Conservation (phyloP, 495 filamentous ascomycete species). For the Annulohypoxylon bovei region DNA sequence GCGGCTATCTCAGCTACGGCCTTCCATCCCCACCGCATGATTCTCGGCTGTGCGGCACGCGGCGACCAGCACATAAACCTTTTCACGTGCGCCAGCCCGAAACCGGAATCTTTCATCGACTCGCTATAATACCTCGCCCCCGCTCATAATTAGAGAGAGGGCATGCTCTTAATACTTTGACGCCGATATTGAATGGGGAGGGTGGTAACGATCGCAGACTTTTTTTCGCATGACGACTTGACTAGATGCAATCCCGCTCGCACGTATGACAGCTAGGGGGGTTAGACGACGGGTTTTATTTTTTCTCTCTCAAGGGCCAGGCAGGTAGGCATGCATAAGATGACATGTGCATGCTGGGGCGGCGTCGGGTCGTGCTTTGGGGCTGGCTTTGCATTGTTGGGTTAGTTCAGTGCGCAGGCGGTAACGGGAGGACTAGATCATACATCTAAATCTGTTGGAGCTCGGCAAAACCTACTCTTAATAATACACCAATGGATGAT, state of each 20-base stretch:
- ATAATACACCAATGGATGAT: neutral
- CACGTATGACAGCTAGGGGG: neutral
- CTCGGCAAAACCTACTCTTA: neutral
- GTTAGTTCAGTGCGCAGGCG: neutral
- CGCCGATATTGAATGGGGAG: neutral
- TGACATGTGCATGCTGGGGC: neutral
- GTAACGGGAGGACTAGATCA: neutral
- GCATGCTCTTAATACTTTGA: neutral
- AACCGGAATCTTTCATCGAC: constrained; percentile 41
- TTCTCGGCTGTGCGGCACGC: constrained; percentile 83
- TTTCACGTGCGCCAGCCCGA: constrained; percentile 66
- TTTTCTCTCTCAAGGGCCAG: neutral
- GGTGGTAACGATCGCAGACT: neutral
- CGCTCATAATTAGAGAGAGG: neutral
- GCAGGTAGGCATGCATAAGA: neutral
- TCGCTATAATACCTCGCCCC: constrained; percentile 14
- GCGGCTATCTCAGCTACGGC: constrained; percentile 86
- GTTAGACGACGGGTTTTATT: neutral
- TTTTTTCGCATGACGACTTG: neutral
- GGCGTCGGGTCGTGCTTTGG: neutral
- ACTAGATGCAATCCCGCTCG: neutral
- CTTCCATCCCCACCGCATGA: constrained; percentile 95
- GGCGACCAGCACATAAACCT: constrained; percentile 79
- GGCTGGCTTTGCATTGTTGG: constrained; percentile 2
- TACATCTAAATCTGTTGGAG: neutral